These are phyloP conservation scores for Leptodontidium sp. DNA, from an alignment of 2,329 filamentous ascomycete genomes.

Conservation along the genomic window DNA sequence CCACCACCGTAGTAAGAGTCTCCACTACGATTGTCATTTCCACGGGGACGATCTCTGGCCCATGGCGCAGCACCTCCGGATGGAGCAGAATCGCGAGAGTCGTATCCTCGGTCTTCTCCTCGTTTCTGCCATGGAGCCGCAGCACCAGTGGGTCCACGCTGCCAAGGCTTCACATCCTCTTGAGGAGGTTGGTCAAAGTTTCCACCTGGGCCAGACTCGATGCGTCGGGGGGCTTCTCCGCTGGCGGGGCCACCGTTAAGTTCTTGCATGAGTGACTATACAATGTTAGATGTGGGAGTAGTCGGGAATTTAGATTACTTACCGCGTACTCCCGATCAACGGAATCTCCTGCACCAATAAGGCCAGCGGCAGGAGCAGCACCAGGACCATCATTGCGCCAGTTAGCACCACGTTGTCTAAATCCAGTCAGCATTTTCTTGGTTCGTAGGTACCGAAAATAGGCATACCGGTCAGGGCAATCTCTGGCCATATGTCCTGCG, in stretches of 20 bases:
- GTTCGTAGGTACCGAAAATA: not conserved
- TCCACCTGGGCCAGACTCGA: slow-evolving; percentile 79
- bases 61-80: slow-evolving; percentile 64
- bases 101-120: slow-evolving; percentile 52
- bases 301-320: slow-evolving; percentile 49
- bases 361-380: slow-evolving; percentile 60
- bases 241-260: slow-evolving; percentile 73
- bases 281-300: slow-evolving; percentile 47
- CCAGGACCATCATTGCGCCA: slow-evolving; percentile 82
- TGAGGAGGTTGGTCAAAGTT: slow-evolving; percentile 60
- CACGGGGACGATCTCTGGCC: slow-evolving; percentile 63
- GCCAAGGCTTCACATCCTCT: slow-evolving; percentile 82
- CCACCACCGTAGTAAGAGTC: slow-evolving; percentile 60
- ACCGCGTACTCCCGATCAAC: slow-evolving; percentile 96
- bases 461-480: slow-evolving; percentile 84
- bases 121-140: slow-evolving; percentile 78
- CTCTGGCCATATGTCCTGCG: slow-evolving; percentile 96
- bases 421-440: slow-evolving; percentile 33
- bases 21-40: slow-evolving; percentile 52
- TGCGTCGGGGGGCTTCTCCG: slow-evolving; percentile 74
- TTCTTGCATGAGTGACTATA: slow-evolving; percentile 95
- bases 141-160: slow-evolving; percentile 83
- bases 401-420: slow-evolving; percentile 78
- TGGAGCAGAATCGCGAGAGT: slow-evolving; percentile 44
- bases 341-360: slow-evolving; percentile 78